These are phyloP conservation scores for Hypoxylon crocopeplum DNA, from an alignment of 495 filamentous ascomycete species.

Conservation along the genomic window DNA sequence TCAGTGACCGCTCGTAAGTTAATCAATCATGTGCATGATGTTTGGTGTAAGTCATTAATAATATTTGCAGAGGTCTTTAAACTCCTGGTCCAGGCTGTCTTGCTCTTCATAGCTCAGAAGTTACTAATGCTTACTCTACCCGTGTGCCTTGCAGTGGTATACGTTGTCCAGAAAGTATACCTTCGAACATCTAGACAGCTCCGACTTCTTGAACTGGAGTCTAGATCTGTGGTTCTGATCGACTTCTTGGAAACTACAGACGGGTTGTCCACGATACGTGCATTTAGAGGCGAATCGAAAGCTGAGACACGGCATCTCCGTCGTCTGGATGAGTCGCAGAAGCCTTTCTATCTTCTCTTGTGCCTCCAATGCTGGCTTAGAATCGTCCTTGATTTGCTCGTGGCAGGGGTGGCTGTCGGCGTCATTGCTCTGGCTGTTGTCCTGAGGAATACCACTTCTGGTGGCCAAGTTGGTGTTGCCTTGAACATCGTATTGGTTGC, in stretches of 20 bases:
- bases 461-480: slow-evolving; percentile 48
- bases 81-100: slow-evolving; percentile 37
- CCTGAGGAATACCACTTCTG: slow-evolving; percentile 39
- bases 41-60: neutral
- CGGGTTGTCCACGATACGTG: slow-evolving; percentile 57
- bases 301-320: slow-evolving; percentile 54
- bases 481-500: slow-evolving; percentile 48
- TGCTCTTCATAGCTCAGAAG: slow-evolving; percentile 41
- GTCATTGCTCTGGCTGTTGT: slow-evolving; percentile 50
- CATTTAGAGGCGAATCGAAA: slow-evolving; percentile 53
- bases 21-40: too few species aligned
- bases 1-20: slow-evolving; percentile 36
- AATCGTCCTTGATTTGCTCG: slow-evolving; percentile 55
- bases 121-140: slow-evolving; percentile 41
- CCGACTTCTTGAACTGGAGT: slow-evolving; percentile 64
- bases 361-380: slow-evolving; percentile 62
- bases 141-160: slow-evolving; percentile 46
- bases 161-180: slow-evolving; percentile 60
- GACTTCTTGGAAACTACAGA: slow-evolving; percentile 57
- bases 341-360: slow-evolving; percentile 59
- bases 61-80: slow-evolving; percentile 33
- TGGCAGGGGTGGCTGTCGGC: slow-evolving; percentile 47
- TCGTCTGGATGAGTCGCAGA: slow-evolving; percentile 61
- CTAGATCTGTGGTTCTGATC: slow-evolving; percentile 49
- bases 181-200: slow-evolving; percentile 64